These are phyloP conservation scores for Pseudogymnoascus sp. DNA, from an alignment of 2,329 filamentous ascomycete species.

Conservation along the genomic window DNA sequence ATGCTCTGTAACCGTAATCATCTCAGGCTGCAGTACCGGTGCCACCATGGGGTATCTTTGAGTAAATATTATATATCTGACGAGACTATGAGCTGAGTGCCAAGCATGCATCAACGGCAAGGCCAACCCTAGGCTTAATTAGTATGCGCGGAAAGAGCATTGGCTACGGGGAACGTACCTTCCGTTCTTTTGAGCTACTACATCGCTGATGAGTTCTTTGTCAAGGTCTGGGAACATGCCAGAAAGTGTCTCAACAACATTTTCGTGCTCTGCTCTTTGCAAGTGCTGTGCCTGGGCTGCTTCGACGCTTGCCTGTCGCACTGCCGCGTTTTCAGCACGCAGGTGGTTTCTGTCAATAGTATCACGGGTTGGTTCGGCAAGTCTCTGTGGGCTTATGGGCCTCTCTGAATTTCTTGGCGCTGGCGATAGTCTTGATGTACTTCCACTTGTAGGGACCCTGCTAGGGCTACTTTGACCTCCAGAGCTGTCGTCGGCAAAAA, in stretches of 20 bases:
- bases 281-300: conserved; percentile 78
- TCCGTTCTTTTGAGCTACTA: conserved; percentile 91
- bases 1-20: conserved; percentile 3
- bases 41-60: not conserved
- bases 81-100: conserved; percentile 41
- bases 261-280: conserved; percentile 74
- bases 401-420: conserved; percentile 22
- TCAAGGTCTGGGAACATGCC: conserved; percentile 97
- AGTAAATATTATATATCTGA: conserved; percentile 7
- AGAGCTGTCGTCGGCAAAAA: conserved; percentile 66
- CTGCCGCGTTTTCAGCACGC: conserved; percentile 78
- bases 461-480: conserved; percentile 27
- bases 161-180: conserved; percentile 49
- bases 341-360: conserved; percentile 28
- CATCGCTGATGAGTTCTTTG: conserved; percentile 89
- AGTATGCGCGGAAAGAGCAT: conserved; percentile 16
- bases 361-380: conserved; percentile 18
- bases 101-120: conserved; percentile 80
- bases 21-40: not conserved
- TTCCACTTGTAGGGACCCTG: conserved; percentile 37
- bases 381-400: conserved; percentile 18
- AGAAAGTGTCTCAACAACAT: conserved; percentile 85
- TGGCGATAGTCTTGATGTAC: conserved; percentile 29
- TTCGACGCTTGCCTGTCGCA: conserved; percentile 83
- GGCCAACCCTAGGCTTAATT: conserved; percentile 52